phyloP scores from a whole-genome alignment of 2,329 filamentous ascomycete genomes.

The Penicillium verrucosum region DNA sequence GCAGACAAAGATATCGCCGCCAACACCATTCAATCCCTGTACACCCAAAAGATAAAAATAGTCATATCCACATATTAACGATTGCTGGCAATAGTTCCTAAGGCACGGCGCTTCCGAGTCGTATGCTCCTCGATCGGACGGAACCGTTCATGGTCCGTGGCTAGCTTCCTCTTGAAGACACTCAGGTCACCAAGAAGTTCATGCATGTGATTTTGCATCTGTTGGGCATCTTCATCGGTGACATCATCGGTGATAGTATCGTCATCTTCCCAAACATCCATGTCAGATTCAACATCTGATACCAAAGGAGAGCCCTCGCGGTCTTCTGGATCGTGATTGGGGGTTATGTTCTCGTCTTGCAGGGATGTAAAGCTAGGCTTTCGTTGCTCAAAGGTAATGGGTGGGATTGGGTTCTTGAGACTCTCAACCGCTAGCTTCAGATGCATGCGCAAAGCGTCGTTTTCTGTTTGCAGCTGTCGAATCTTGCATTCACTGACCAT shows the following conservation, averaged over 20 bases:
- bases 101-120: slow-evolving; percentile 29
- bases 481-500: slow-evolving; percentile 94
- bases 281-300: slow-evolving; percentile 31
- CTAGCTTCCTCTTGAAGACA: slow-evolving; percentile 80
- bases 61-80: slow-evolving; percentile 15
- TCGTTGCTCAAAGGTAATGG: slow-evolving; percentile 35
- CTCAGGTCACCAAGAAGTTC: slow-evolving; percentile 75
- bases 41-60: slow-evolving; percentile 11
- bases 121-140: slow-evolving; percentile 26
- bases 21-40: slow-evolving; percentile 16
- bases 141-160: slow-evolving; percentile 61
- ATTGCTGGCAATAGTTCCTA: slow-evolving; percentile 32
- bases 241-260: slow-evolving; percentile 50
- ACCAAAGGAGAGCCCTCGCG: slow-evolving; percentile 25
- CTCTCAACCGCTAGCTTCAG: slow-evolving; percentile 81
- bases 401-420: slow-evolving; percentile 84
- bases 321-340: slow-evolving; percentile 44
- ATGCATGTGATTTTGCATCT: slow-evolving; percentile 82
- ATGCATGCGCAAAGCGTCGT: slow-evolving; percentile 83
- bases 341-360: slow-evolving; percentile 60
- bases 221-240: slow-evolving; percentile 47
- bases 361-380: slow-evolving; percentile 38
- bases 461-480: slow-evolving; percentile 80
- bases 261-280: slow-evolving; percentile 48
- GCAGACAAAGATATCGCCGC: slow-evolving; percentile 14